Conservation (phyloP, 139 green algal species). For the Picochlorum sp. region DNA sequence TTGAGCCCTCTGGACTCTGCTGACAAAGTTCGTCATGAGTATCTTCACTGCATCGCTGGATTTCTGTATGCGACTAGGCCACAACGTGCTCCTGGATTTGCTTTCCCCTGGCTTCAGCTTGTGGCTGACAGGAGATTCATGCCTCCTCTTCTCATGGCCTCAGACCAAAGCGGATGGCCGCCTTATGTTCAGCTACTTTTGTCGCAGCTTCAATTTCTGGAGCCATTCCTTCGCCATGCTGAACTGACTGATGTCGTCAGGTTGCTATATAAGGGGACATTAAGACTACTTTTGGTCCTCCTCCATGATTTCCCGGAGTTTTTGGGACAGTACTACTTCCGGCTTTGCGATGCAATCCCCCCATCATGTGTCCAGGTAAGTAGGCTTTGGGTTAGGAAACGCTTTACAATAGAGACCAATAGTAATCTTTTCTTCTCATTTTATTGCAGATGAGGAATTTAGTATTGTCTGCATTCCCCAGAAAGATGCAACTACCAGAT, state of each 20-base stretch:
- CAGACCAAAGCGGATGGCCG: constrained; percentile 49
- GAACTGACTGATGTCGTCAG: constrained; percentile 70
- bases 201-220: constrained; percentile 81
- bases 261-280: constrained; percentile 88
- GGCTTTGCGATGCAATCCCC: constrained; percentile 89
- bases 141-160: constrained; percentile 74
- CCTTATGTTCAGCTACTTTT: constrained; percentile 54
- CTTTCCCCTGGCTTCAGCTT: constrained; percentile 93
- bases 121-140: constrained; percentile 82
- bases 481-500: constrained; percentile 94
- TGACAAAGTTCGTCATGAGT: constrained; percentile 34
- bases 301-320: constrained; percentile 99
- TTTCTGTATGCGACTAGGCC: constrained; percentile 53
- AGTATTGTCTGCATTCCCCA: constrained; percentile 91
- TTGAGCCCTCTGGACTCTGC: constrained; percentile 39
- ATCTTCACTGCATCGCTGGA: constrained; percentile 14
- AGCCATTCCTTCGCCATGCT: constrained; percentile 85
- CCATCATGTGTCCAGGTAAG: constrained; percentile 80
- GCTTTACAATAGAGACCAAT: not conserved
- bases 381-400: too few species aligned
- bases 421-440: too few species aligned
- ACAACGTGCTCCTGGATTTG: constrained; percentile 81
- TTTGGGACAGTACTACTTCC: constrained; percentile 93
- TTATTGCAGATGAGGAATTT: constrained; percentile 95
- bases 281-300: constrained; percentile 95